These are phyloP conservation scores for Dioszegia aurantiaca DNA, from an alignment of 768 basidiomycete genomes.

Conservation along the genomic window DNA sequence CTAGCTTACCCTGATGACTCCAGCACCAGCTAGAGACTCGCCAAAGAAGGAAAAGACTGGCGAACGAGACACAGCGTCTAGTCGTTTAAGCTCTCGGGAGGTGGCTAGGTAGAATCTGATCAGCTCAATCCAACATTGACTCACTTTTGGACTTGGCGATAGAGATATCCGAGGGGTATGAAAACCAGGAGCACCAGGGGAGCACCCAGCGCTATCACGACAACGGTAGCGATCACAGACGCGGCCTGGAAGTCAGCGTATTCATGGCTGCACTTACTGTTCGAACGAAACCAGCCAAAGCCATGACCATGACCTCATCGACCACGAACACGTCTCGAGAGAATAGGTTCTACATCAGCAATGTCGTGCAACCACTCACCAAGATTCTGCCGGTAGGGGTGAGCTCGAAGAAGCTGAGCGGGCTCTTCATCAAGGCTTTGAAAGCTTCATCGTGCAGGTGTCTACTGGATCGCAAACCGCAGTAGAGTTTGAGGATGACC, in stretches of 20 bases:
- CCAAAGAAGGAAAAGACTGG: slow-evolving; percentile 73
- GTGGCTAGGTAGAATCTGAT: slow-evolving; percentile 63
- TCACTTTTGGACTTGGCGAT: slow-evolving; percentile 74
- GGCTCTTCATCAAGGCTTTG: slow-evolving; percentile 71
- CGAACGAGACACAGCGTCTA: slow-evolving; percentile 67
- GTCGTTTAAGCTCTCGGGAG: slow-evolving; percentile 51
- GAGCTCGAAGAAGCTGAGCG: slow-evolving; percentile 81
- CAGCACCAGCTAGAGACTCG: slow-evolving; percentile 46
- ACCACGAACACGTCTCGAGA: slow-evolving; percentile 71
- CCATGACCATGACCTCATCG: slow-evolving; percentile 75
- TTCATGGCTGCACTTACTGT: slow-evolving; percentile 57
- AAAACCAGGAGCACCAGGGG: slow-evolving; percentile 76
- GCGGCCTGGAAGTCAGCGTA: slow-evolving; percentile 45
- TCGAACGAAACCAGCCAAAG: slow-evolving; percentile 68
- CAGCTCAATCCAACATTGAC: slow-evolving; percentile 30
- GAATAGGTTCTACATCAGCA: slow-evolving; percentile 64
- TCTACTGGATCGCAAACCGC: slow-evolving; percentile 69
- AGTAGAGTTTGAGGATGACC: slow-evolving; percentile 72
- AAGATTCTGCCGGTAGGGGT: slow-evolving; percentile 85
- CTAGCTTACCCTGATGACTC: slow-evolving; percentile 40
- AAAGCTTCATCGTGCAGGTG: slow-evolving; percentile 68
- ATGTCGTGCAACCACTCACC: neutral
- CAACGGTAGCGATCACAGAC: slow-evolving; percentile 48
- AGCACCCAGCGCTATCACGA: slow-evolving; percentile 76
- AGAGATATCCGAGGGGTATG: slow-evolving; percentile 74